Evolutionary conservation across 2,329 filamentous ascomycete species (phyloP).

Genomic region (Geosmithia morbida): DNA sequence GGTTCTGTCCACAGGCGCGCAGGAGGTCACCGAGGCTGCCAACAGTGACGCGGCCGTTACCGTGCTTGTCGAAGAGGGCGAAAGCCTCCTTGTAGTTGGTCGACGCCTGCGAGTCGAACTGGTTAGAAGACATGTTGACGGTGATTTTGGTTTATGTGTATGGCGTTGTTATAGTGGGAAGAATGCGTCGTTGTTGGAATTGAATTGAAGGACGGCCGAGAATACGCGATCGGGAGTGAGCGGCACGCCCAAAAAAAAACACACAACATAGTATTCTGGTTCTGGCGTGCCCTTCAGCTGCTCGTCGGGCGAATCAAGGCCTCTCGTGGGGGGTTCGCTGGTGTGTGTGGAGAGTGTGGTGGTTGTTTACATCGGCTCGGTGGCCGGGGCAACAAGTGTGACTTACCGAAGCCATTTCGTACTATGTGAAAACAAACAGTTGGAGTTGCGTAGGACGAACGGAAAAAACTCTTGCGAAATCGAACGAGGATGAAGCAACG

Average conservation of each 20-base stretch:
- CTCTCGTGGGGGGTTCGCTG: background rate
- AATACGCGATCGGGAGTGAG: background rate
- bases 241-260: background rate
- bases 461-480: background rate
- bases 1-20: conserved; percentile 95
- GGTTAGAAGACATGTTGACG: conserved; percentile 33
- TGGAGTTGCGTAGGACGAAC: background rate
- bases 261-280: background rate
- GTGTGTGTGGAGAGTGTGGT: background rate
- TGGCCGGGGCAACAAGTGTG: background rate
- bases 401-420: background rate
- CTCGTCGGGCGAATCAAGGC: background rate
- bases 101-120: conserved; percentile 45
- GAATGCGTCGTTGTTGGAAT: background rate
- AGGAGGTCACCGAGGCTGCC: conserved; percentile 86
- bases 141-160: background rate
- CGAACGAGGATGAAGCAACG: too few species aligned
- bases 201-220: background rate
- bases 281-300: background rate
- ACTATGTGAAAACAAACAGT: background rate
- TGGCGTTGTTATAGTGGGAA: background rate
- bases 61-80: conserved; percentile 98
- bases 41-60: conserved; percentile 78
- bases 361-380: background rate
- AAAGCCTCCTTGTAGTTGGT: conserved; percentile 99